Evolutionary conservation across 108 stramenopile genomes (phyloP).

Genomic region (Cyclotella atomus): DNA sequence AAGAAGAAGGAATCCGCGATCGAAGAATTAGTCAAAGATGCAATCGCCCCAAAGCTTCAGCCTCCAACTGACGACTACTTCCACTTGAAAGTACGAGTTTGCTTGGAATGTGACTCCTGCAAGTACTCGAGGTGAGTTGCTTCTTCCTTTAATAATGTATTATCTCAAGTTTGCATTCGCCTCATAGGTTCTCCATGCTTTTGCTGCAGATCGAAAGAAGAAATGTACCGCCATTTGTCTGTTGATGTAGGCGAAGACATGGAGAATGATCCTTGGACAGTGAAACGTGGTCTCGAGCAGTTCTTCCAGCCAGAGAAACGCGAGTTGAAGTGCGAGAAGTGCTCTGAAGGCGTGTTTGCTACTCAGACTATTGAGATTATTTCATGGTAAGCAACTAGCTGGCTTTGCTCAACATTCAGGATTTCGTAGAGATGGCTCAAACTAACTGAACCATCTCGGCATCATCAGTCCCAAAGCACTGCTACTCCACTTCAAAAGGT

Average conservation of each 20-base stretch:
- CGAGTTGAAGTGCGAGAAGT: constrained; percentile 90
- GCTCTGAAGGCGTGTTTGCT: constrained; percentile 57
- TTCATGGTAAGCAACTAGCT: constrained; percentile 35
- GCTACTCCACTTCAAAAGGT: constrained; percentile 81
- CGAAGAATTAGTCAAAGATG: constrained; percentile 8
- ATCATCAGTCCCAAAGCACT: constrained; percentile 71
- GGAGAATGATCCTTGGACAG: constrained; percentile 40
- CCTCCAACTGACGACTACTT: constrained; percentile 78
- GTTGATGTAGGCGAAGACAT: constrained; percentile 60
- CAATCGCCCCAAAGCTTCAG: neutral
- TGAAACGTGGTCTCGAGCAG: constrained; percentile 59
- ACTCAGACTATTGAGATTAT: constrained; percentile 71
- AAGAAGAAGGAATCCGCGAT: neutral
- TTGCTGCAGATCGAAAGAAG: constrained; percentile 62
- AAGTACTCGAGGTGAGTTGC: constrained; percentile 65
- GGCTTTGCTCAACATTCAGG: too few species aligned
- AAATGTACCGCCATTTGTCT: constrained; percentile 80
- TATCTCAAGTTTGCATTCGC: neutral
- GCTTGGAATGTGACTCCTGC: constrained; percentile 75
- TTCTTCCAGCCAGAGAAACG: constrained; percentile 80
- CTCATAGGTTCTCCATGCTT: neutral
- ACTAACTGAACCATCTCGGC: too few species aligned
- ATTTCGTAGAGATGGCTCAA: too few species aligned
- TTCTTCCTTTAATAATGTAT: neutral
- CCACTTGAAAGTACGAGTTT: constrained; percentile 68